Percentiles rank a stretch among this genome's conserved stretches.
These are phyloP conservation scores for Taiozyma sp. DNA, from an alignment of 1,139 yeast species.

Conservation along the genomic window DNA sequence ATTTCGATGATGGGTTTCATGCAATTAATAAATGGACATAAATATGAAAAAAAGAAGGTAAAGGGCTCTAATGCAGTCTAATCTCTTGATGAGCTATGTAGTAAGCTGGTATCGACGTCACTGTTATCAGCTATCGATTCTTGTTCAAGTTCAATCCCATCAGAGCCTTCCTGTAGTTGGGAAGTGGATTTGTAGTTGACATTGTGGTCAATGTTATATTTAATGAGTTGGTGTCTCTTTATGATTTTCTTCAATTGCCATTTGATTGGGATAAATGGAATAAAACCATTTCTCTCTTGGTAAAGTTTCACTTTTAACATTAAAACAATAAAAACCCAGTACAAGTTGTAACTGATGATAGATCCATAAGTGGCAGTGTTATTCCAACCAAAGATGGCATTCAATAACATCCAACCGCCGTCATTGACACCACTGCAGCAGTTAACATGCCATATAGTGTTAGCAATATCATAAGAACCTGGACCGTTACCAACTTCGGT, in stretches of 20 bases:
- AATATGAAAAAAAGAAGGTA: background rate
- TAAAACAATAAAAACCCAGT: constrained; percentile 64
- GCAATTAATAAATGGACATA: background rate
- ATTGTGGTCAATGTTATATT: constrained; percentile 25
- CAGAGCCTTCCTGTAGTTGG: constrained; percentile 9
- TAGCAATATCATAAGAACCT: constrained; percentile 81
- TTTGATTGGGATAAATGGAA: constrained; percentile 53
- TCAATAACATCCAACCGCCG: constrained; percentile 91
- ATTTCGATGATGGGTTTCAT: background rate
- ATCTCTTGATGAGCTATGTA: constrained; percentile 5
- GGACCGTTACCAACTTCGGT: constrained; percentile 91
- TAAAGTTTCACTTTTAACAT: constrained; percentile 45
- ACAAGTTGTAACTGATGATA: constrained; percentile 65
- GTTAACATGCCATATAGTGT: constrained; percentile 91
- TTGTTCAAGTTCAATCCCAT: constrained; percentile 6
- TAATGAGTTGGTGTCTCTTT: constrained; percentile 35
- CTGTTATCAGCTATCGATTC: constrained; percentile 11
- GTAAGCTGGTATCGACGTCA: constrained; percentile 16
- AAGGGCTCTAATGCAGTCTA: background rate
- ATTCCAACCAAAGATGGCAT: constrained; percentile 94
- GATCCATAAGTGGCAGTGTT: constrained; percentile 94
- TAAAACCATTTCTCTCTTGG: constrained; percentile 58
- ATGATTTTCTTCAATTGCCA: constrained; percentile 54
- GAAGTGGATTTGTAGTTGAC: constrained; percentile 15
- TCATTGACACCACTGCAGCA: constrained; percentile 91